Evolutionary conservation across 169 alveolate genomes (phyloP).

Genomic region (Plasmodium gallinaceum): DNA sequence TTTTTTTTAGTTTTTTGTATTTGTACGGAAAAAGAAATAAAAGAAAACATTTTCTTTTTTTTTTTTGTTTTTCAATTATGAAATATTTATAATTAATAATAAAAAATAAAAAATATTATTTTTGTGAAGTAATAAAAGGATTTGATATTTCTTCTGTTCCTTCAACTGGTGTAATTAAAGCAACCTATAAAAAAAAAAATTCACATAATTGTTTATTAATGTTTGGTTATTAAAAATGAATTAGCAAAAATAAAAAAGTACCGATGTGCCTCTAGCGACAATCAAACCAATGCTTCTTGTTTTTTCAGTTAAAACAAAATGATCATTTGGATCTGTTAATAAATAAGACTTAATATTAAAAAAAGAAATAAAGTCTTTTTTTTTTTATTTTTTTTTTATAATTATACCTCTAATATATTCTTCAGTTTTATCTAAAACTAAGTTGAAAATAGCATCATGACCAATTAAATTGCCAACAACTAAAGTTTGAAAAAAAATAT

Average conservation of each 20-base stretch:
- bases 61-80: too few species aligned
- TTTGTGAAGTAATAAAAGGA: conserved; percentile 83
- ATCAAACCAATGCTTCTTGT: conserved; percentile 90
- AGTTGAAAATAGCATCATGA: conserved; percentile 91
- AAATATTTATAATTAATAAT: too few species aligned
- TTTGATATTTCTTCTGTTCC: conserved; percentile 90
- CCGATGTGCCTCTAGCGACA: conserved; percentile 94
- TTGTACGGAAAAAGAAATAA: too few species aligned
- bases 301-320: conserved; percentile 84
- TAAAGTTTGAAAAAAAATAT: conserved; percentile 43
- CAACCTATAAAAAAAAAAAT: conserved; percentile 77
- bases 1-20: too few species aligned
- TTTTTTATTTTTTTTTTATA: background rate
- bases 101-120: background rate
- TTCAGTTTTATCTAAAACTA: conserved; percentile 91
- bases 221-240: background rate
- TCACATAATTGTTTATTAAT: background rate
- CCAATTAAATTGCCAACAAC: conserved; percentile 92
- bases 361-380: background rate
- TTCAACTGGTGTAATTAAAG: conserved; percentile 89
- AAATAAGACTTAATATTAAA: background rate
- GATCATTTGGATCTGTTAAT: conserved; percentile 87
- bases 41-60: too few species aligned
- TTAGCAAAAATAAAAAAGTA: conserved; percentile 45
- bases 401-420: conserved; percentile 90